Conservation (phyloP, 208 protist species). For the Crithidia thermophila region DNA sequence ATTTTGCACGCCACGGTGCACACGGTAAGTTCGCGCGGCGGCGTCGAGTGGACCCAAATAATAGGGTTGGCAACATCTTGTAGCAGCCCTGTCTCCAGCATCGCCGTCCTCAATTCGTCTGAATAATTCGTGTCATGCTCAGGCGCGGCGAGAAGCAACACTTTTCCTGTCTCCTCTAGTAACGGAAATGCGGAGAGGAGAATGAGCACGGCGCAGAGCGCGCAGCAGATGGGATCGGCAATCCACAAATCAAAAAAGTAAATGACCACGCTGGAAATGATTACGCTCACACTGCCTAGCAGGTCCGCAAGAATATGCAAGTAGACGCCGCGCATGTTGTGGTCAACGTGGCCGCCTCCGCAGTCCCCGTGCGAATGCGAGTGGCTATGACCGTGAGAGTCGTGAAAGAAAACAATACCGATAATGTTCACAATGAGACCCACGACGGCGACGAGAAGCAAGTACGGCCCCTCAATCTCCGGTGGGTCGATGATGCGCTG, state of each 20-base stretch:
- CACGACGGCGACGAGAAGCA: conserved; percentile 80
- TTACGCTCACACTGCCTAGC: conserved; percentile 85
- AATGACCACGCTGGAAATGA: conserved; percentile 80
- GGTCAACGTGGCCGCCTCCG: conserved; percentile 42
- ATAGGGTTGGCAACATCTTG: conserved; percentile 39
- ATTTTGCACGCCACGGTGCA: conserved; percentile 46
- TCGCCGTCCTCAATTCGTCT: conserved; percentile 19
- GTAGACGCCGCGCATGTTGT: conserved; percentile 88
- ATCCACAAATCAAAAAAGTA: conserved; percentile 57
- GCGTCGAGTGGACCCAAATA: conserved; percentile 67
- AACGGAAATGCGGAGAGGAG: conserved; percentile 77
- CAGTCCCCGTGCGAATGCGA: conserved; percentile 47
- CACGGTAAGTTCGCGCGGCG: conserved; percentile 57
- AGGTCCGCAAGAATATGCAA: conserved; percentile 91
- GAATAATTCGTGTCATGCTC: conserved; percentile 31
- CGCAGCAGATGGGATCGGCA: conserved; percentile 81
- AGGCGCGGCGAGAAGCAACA: conserved; percentile 59
- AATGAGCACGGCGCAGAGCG: conserved; percentile 71
- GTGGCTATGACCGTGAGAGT: conserved; percentile 58
- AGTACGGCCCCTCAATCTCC: conserved; percentile 69
- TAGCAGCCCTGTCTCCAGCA: conserved; percentile 35
- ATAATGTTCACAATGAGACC: conserved; percentile 87
- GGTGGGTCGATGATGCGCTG: conserved; percentile 81
- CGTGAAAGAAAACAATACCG: conserved; percentile 87
- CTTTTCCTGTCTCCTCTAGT: conserved; percentile 73